phyloP scores from a whole-genome alignment of 345 rosid species.

The Corymbia maculata region DNA sequence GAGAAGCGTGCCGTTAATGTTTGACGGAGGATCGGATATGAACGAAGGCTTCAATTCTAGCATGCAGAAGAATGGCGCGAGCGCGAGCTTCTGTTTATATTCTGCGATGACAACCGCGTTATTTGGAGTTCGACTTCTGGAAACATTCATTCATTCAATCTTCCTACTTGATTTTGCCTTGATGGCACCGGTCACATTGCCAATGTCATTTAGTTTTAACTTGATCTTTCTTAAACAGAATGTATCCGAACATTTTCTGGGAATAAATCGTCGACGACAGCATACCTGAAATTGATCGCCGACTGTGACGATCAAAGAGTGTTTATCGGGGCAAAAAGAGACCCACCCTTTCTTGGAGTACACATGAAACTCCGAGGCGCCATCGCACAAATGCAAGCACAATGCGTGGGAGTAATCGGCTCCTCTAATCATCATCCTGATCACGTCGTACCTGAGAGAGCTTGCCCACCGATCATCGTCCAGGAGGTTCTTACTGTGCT shows the following conservation, averaged over 20 bases:
- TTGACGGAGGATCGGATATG: neutral
- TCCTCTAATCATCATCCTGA: slow-evolving; percentile 69
- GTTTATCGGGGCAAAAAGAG: slow-evolving; percentile 52
- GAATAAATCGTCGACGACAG: neutral
- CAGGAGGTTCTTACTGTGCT: slow-evolving; percentile 16
- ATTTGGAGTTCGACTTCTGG: neutral
- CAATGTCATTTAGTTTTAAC: neutral
- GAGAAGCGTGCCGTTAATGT: neutral
- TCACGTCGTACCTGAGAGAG: slow-evolving; percentile 49
- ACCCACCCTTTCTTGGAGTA: slow-evolving; percentile 91
- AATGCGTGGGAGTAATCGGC: slow-evolving; percentile 66
- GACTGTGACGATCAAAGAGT: slow-evolving; percentile 55
- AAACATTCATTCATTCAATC: neutral
- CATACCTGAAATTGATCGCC: slow-evolving; percentile 74
- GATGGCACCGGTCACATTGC: neutral
- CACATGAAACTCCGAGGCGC: slow-evolving; percentile 55
- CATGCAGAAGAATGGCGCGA: neutral
- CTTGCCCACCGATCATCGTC: slow-evolving; percentile 16
- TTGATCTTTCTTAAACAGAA: neutral
- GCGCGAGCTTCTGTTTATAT: neutral
- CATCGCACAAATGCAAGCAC: slow-evolving; percentile 43
- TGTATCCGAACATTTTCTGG: neutral
- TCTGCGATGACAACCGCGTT: neutral
- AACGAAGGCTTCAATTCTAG: neutral
- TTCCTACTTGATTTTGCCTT: neutral